Evolutionary conservation across 1,284 basidiomycete species (phyloP), one percentile per base, ranked within the genome.

Genomic region (Trametes versicolor): DNA sequence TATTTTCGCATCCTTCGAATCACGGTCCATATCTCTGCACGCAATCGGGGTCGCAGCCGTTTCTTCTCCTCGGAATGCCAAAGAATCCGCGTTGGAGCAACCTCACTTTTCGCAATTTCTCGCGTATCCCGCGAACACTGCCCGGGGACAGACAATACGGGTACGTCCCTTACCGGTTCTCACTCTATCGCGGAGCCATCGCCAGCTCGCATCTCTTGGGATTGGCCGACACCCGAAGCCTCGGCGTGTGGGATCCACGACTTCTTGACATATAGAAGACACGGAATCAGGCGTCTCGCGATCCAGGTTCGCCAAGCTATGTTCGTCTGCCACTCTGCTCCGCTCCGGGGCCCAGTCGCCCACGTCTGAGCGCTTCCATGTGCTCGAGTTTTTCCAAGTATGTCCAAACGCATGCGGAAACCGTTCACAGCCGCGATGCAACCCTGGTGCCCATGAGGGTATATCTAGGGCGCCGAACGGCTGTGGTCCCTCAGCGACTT

Each of bases 291-390:
- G n/a, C 36, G 41, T 36, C 52, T 59, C 50, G 58, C 61, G 58
- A 58, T 60, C 36, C 61, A 63, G 65, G 58, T 43, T 54, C 55
- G 58, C 61, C 65, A 63, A 60, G 61, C 41, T 61, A 50, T 57
- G 50, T 51, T 51, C 48, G 55, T 56, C 57, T 62, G 59, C 45
- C 56, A 65, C 32, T 23, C 17, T 57, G 41, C 54, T 57, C 48
- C 58, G 61, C 41, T 29, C 53, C 39, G 55, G 61, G 45, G 52
- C 56, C 57, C 58, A 63, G n/a, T 8, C n/a, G 37, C 32, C 55
- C 25, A 27, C 25, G 27, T 52, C 29, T 25, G 32, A 34, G 34
- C 21, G 45, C 51, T 45, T 62, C 45, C 6, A 39, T 52, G 27
- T 27, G 41, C 57, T 29, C 17, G 23, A 48, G 23, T 32, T 25